Conservation (phyloP, 1,139 yeast species). For the Arxiozyma slooffiae region DNA sequence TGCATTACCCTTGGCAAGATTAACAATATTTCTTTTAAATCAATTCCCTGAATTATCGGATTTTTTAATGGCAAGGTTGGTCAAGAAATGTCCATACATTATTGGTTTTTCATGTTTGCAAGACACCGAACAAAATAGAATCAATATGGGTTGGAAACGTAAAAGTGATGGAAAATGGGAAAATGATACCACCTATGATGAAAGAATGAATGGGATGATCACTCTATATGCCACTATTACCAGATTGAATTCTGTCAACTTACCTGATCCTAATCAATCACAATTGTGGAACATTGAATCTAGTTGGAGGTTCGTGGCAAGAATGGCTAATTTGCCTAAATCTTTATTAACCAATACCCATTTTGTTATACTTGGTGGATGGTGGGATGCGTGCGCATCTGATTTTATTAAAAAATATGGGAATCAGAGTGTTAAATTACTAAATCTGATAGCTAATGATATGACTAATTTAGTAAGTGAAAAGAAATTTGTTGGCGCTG, state of each 20-base stretch:
- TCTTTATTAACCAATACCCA: slow-evolving; percentile 54
- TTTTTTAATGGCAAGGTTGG: slow-evolving; percentile 65
- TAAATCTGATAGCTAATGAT: slow-evolving; percentile 37
- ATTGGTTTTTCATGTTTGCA: slow-evolving; percentile 69
- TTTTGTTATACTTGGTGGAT: slow-evolving; percentile 60
- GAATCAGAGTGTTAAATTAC: slow-evolving; percentile 56
- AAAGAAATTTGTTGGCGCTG: slow-evolving; percentile 61
- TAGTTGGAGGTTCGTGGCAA: slow-evolving; percentile 64
- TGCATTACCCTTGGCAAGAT: slow-evolving; percentile 68
- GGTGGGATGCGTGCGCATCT: slow-evolving; percentile 85
- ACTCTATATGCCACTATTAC: slow-evolving; percentile 74
- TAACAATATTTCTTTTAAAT: slow-evolving; percentile 47
- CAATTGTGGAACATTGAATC: slow-evolving; percentile 42
- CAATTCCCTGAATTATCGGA: slow-evolving; percentile 59
- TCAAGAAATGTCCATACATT: slow-evolving; percentile 82
- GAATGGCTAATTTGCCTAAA: slow-evolving; percentile 51
- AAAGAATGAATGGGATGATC: slow-evolving; percentile 76
- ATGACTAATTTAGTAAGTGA: slow-evolving; percentile 47
- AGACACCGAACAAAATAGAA: slow-evolving; percentile 75
- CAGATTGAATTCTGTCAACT: slow-evolving; percentile 30
- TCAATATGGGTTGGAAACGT: slow-evolving; percentile 81
- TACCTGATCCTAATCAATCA: slow-evolving; percentile 26
- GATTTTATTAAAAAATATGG: slow-evolving; percentile 52
- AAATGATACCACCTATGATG: slow-evolving; percentile 63
- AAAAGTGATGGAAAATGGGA: slow-evolving; percentile 62